Evolutionary conservation across 495 filamentous ascomycete species (phyloP), one percentile per base, ranked within the genome.

Genomic region (Penicillium lividum): DNA sequence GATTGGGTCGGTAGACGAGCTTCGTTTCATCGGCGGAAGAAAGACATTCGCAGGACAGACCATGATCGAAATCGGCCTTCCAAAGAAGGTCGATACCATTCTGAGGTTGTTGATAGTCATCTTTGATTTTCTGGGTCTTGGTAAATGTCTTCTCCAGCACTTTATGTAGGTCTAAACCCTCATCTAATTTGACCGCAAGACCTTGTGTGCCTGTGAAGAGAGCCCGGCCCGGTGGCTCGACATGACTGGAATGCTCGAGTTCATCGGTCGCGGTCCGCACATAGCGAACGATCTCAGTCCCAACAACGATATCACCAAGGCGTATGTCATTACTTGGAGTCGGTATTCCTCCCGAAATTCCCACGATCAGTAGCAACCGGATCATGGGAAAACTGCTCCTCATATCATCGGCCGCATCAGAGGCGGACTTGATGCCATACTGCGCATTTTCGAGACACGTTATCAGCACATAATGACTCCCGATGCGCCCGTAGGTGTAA

Each of bases 91-190:
- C 48, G 29, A 18, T 28, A 5, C 1, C 13, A 22, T 34, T 9
- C 5, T 18, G 48, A 13, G 48, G 48, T 15, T 34, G 28, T 15
- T 51, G 48, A 51, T 51, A 51, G n/a, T 36, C 31, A 10, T 51
- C 48, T 34, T 34, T 51, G 6, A 51, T 51, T 36, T 51, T 51
- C 29, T 51, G 48, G 11, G 48, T 51, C 13, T 51, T 51, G 29
- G 27, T 28, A 22, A 51, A 51, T n/a, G 48, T 22, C 30, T 36
- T 25, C 30, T 51, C 29, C 7, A 51, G 29, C 15, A 51, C 7
- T 9, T 51, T 10, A n/a, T 51, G 28, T 8, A 51, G 30, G 30
- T 51, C 31, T 34, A 51, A 36, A 3, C 31, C 48, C 18, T 51
- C 48, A 25, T 51, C 48, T 8, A 33, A 16, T 7, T 51, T 13